Percentiles rank a stretch among this genome's conserved stretches.
Conservation (phyloP, 2,329 filamentous ascomycete species). For the Fusarium sp. region DNA sequence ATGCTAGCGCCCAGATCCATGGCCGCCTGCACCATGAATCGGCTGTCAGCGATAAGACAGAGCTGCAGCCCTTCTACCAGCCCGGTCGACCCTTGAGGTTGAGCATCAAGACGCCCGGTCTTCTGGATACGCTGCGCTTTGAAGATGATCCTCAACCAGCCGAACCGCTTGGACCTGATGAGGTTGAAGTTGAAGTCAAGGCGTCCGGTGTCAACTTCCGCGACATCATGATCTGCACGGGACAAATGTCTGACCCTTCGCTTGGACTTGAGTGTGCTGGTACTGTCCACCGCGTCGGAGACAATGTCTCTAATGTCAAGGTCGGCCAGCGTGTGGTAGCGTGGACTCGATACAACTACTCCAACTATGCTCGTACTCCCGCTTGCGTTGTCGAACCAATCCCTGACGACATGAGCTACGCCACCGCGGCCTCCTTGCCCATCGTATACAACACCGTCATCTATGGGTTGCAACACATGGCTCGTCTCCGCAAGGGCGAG, state of each 20-base stretch:
- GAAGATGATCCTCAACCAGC: neutral
- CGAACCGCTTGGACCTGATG: neutral
- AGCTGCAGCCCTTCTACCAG: neutral
- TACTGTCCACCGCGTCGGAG: neutral
- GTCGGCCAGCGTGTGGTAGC: too few species aligned
- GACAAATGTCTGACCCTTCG: constrained; percentile 6
- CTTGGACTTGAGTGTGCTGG: constrained; percentile 21
- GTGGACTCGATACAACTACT: too few species aligned
- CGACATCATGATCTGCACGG: constrained; percentile 25
- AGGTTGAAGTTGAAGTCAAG: constrained; percentile 22
- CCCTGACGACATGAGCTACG: constrained; percentile 21
- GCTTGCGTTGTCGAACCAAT: constrained; percentile 1
- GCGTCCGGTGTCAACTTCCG: constrained; percentile 29
- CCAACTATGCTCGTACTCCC: too few species aligned
- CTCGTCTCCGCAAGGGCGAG: constrained; percentile 29
- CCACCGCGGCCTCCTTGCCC: constrained; percentile 23
- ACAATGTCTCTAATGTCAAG: too few species aligned
- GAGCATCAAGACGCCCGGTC: neutral
- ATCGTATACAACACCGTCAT: constrained; percentile 25
- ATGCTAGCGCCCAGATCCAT: too few species aligned
- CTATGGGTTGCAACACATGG: constrained; percentile 14
- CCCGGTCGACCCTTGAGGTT: neutral
- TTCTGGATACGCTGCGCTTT: neutral
- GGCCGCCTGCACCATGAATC: too few species aligned
- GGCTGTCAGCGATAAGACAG: too few species aligned